These are phyloP conservation scores for Centrapalus pauciflorus DNA, from an alignment of 129 eudicot species.

Conservation along the genomic window DNA sequence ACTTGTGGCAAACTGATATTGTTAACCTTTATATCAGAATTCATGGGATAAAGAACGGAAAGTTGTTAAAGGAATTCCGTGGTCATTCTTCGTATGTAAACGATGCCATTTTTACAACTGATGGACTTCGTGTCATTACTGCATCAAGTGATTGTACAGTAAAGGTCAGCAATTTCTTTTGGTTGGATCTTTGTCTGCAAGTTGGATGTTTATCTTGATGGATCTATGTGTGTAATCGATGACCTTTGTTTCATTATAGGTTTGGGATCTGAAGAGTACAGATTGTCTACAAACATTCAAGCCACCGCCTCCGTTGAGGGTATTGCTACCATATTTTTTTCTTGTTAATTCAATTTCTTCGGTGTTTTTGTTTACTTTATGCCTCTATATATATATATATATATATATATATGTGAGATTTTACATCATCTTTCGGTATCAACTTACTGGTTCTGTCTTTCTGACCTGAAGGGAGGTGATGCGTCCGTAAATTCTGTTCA, in stretches of 20 bases:
- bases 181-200: conserved; percentile 1
- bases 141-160: conserved; percentile 99
- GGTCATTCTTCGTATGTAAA: conserved; percentile 94
- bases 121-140: conserved; percentile 81
- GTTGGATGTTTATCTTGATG: conserved; percentile 10
- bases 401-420: too few species aligned
- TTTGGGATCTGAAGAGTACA: conserved; percentile 85
- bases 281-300: conserved; percentile 91
- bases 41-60: conserved; percentile 92
- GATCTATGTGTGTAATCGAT: neutral
- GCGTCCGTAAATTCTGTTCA: conserved; percentile 93
- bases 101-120: conserved; percentile 84
- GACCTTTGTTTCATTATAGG: conserved; percentile 35
- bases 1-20: neutral
- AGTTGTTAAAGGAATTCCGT: conserved; percentile 91
- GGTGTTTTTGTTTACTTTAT: neutral
- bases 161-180: conserved; percentile 46
- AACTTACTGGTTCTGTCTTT: conserved; percentile 1
- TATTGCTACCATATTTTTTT: conserved; percentile 9
- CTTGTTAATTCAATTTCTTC: neutral
- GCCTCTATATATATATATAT: neutral
- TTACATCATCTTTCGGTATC: neutral
- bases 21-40: conserved; percentile 39
- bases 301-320: conserved; percentile 97
- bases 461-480: conserved; percentile 72